phyloP scores from a whole-genome alignment of 192 early-diverging fungal genomes.

The Coemansia sp. region DNA sequence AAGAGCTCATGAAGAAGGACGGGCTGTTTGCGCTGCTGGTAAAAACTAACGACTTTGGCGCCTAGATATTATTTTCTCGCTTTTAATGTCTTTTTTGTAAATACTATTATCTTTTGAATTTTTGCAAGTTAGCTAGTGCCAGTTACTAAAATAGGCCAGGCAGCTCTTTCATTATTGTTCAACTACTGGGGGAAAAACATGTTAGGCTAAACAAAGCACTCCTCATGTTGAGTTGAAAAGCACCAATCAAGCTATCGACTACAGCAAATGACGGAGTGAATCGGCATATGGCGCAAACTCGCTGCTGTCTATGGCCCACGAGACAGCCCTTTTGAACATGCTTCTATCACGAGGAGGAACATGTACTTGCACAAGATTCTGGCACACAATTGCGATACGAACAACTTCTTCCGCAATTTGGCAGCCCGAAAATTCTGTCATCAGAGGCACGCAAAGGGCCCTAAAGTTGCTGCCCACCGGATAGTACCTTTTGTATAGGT shows the following conservation, averaged over 20 bases:
- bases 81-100: background rate
- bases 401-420: background rate
- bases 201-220: too few relatives aligned
- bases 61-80: background rate
- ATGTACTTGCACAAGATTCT: background rate
- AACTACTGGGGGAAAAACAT: too few relatives aligned
- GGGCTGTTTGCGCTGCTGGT: constrained; percentile 32
- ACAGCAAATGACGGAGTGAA: background rate
- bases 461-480: background rate
- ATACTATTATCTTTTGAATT: background rate
- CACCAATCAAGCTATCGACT: too few relatives aligned
- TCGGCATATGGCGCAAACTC: background rate
- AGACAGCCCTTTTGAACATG: background rate
- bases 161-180: too few relatives aligned
- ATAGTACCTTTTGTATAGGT: background rate
- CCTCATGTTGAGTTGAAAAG: too few relatives aligned
- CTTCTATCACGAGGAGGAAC: background rate
- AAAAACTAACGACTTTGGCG: constrained; percentile 20
- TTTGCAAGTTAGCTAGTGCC: too few relatives aligned
- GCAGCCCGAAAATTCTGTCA: background rate
- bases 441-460: background rate
- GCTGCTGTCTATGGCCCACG: background rate
- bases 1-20: constrained; percentile 54
- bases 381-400: background rate
- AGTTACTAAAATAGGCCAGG: too few relatives aligned